Percentiles rank a stretch among this genome's conserved stretches.
These are phyloP conservation scores for Zygosaccharomyces pseudobailii DNA, from an alignment of 1,139 yeast species.

Conservation along the genomic window DNA sequence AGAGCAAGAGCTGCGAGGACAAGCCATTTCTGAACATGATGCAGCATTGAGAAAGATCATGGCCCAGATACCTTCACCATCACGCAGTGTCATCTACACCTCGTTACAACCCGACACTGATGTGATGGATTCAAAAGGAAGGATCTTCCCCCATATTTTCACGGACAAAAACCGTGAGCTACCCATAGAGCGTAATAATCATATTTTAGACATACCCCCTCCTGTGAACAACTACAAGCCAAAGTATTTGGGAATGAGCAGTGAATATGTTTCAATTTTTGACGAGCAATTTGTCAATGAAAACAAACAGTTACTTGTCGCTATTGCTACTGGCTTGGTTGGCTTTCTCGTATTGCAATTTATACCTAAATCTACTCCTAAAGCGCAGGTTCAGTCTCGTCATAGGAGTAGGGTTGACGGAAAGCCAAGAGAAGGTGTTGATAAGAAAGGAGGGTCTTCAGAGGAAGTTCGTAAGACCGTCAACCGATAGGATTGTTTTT, in stretches of 20 bases:
- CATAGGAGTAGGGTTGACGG: background rate
- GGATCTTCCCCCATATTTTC: constrained; percentile 34
- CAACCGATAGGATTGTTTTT: too few species aligned
- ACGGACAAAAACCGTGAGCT: constrained; percentile 37
- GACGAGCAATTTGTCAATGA: constrained; percentile 23
- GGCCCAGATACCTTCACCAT: constrained; percentile 66
- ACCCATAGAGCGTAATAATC: constrained; percentile 55
- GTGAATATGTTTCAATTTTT: constrained; percentile 17
- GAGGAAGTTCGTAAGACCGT: too few species aligned
- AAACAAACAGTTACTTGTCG: constrained; percentile 16
- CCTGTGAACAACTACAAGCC: constrained; percentile 33
- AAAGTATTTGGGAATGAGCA: constrained; percentile 18
- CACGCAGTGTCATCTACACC: constrained; percentile 51
- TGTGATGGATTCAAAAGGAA: constrained; percentile 15
- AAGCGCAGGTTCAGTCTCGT: background rate
- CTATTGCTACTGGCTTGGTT: constrained; percentile 17
- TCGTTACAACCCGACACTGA: constrained; percentile 21
- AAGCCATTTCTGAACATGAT: constrained; percentile 44
- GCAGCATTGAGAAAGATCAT: constrained; percentile 45
- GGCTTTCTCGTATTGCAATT: constrained; percentile 17
- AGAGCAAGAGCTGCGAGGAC: constrained; percentile 31
- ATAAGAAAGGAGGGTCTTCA: background rate
- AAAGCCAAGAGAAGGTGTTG: background rate
- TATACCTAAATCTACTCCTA: background rate
- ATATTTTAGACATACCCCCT: constrained; percentile 37